A percentile compares a stretch with the other conserved stretches of the same genome.
Conservation (phyloP, 345 rosid genomes). For the Euphorbia peplus region DNA sequence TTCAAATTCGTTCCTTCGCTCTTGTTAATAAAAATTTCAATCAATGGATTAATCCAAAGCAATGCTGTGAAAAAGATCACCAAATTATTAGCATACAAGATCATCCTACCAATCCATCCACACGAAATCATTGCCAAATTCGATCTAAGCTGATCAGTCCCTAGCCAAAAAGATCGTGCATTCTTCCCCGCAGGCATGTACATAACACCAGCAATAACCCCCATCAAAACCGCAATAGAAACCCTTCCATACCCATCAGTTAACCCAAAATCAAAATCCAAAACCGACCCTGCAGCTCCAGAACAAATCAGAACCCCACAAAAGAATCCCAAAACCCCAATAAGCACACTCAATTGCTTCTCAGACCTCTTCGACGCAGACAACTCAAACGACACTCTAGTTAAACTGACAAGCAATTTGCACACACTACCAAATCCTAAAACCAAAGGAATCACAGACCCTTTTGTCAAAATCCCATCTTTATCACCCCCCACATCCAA, state of each 20-base stretch:
- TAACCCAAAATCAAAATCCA: conserved; percentile 62
- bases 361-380: conserved; percentile 87
- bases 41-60: conserved; percentile 82
- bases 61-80: conserved; percentile 50
- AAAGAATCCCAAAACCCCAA: conserved; percentile 57
- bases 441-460: conserved; percentile 55
- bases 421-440: conserved; percentile 43
- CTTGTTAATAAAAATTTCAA: conserved; percentile 47
- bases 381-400: conserved; percentile 61
- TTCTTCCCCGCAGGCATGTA: conserved; percentile 75
- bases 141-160: conserved; percentile 77
- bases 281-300: conserved; percentile 38
- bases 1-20: conserved; percentile 14
- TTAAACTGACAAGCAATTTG: conserved; percentile 47
- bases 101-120: conserved; percentile 73
- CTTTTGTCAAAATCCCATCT: conserved; percentile 48
- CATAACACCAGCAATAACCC: conserved; percentile 52
- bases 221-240: conserved; percentile 50
- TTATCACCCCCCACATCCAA: conserved; percentile 25
- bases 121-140: conserved; percentile 62
- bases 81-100: conserved; percentile 49
- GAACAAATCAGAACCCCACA: conserved; percentile 50
- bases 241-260: conserved; percentile 52
- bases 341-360: conserved; percentile 51
- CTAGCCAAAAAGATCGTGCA: conserved; percentile 87